Conservation (phyloP, 2,329 filamentous ascomycete genomes). For the Alternaria sp. region DNA sequence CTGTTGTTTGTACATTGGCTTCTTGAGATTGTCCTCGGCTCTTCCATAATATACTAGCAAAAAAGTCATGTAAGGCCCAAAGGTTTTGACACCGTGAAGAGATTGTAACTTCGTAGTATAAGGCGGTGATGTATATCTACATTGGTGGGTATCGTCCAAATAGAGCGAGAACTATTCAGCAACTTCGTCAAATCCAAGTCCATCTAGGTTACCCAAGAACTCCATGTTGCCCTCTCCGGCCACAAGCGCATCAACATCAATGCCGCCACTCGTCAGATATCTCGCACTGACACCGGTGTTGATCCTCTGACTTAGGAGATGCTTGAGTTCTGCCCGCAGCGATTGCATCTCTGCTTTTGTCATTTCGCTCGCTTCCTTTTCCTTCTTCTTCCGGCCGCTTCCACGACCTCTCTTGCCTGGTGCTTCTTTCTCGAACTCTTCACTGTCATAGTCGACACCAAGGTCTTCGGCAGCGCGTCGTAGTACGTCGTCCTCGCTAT, state of each 20-base stretch:
- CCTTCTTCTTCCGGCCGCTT: constrained; percentile 75
- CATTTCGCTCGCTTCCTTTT: constrained; percentile 72
- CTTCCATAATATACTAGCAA: not conserved
- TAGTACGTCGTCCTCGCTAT: constrained; percentile 85
- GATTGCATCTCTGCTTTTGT: constrained; percentile 77
- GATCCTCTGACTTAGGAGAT: constrained; percentile 74
- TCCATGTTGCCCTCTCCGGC: constrained; percentile 66
- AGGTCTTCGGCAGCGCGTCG: constrained; percentile 86
- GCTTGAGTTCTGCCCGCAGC: constrained; percentile 75
- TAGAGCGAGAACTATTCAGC: not conserved
- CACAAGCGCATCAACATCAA: constrained; percentile 80
- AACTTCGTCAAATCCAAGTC: constrained; percentile 51
- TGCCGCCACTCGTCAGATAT: constrained; percentile 82
- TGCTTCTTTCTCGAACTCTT: constrained; percentile 74
- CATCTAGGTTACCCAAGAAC: constrained; percentile 67
- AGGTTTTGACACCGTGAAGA: not conserved
- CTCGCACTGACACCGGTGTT: constrained; percentile 88
- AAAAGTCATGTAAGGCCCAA: not conserved
- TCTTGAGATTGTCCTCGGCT: not conserved
- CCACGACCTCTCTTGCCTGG: constrained; percentile 69
- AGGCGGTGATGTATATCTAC: not conserved
- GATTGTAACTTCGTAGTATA: not conserved
- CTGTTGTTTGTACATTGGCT: not conserved
- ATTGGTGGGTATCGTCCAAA: not conserved
- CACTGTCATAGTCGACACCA: constrained; percentile 91